Evolutionary conservation across 805 yeast species (phyloP), one percentile per base, ranked within the genome.

Genomic region (Nakazawaea ishiwadae): DNA sequence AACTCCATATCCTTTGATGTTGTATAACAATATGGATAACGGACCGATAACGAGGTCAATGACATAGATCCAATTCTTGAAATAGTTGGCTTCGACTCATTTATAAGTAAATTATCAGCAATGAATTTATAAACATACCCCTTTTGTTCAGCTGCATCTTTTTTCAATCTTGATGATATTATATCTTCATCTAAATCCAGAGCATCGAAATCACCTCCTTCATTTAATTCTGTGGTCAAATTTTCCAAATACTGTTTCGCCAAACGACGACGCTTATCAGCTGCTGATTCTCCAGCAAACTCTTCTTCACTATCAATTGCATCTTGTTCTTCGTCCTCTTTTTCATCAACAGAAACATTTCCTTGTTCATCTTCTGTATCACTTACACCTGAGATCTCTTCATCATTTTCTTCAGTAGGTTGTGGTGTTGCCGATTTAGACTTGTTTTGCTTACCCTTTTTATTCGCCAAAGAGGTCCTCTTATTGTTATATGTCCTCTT

Each of bases 171-270:
- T 26, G 84, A 71, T 4, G 89, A 77, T 37, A 93, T 72, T 51
- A 85, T 82, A 53, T 93, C 98, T 44, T 82, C 75, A 62, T 91
- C 99, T 51, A 91, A 63, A 51, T 93, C 97, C 50, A 80, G 77
- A 8, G 99, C 98, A 66, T 89, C 96, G 53, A 87, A 90, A 38
- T 73, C 79, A 42, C 67, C 75, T 8, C 67, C 75, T 7, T 45
- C 43, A 7, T 43, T 48, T 15, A 71, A 73, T 47, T 83, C 87
- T 3, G 68, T 63, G 57, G 84, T 79, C 54, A 93, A 65, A 54
- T 84, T 84, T 35, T 83, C 89, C 48, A 93, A 67, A 60, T 93
- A 93, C 61, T 90, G 93, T 61, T 89, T 89, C 14, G 98, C 98
- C 45, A 93, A 71, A 55, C 98, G 71, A 63, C 99, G 77, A 62